Evolutionary conservation across 306 rosid species (phyloP), one percentile per base, ranked within the genome.

Genomic region (Rubus parviflorus): DNA sequence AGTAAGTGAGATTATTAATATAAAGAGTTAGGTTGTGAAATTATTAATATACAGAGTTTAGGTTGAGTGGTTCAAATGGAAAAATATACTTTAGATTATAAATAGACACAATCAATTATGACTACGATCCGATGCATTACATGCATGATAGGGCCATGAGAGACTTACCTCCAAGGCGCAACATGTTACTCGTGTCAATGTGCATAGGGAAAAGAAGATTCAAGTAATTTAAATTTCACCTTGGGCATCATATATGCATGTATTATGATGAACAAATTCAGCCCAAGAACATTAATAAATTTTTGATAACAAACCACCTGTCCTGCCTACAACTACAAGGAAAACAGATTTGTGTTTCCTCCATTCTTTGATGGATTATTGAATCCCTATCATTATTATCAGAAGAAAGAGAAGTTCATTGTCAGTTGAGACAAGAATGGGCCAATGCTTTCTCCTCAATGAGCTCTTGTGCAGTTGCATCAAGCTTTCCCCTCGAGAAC

Each of bases 391-490:
- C 11, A 19, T 79, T 52, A 11, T 65, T 40, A 69, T 77, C 68
- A 17, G 10, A n/a, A 76, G 63, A 14, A 73, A 70, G 72, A 54
- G 16, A 30, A 37, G 5, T 52, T 49, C 72, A 43, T 49, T 9
- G 0, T 84, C 80, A 86, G 52, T 78, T 69, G 20, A 95, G 89
- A 71, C 94, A 92, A 60, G 92, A 88, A 68, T 72, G 20, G 11
- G 97, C 97, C 82, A 92, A 61, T 13, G 79, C 3, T 82, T 84
- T 95, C 85, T 95, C 99, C 77, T 92, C 97, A 48, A 80, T 52
- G 10, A 95, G 92, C 68, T 95, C 99, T 77, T 85, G 71, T n/a
- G 97, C 92, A 3, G 97, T 90, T 60, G 78, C 87, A 75, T 95
- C 96, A 88, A 95, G 71, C 89, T 88, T 92, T 0, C 76, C 91